Evolutionary conservation across 345 rosid genomes (phyloP), one percentile per base, ranked within the genome.

Genomic region (Corymbia maculata): DNA sequence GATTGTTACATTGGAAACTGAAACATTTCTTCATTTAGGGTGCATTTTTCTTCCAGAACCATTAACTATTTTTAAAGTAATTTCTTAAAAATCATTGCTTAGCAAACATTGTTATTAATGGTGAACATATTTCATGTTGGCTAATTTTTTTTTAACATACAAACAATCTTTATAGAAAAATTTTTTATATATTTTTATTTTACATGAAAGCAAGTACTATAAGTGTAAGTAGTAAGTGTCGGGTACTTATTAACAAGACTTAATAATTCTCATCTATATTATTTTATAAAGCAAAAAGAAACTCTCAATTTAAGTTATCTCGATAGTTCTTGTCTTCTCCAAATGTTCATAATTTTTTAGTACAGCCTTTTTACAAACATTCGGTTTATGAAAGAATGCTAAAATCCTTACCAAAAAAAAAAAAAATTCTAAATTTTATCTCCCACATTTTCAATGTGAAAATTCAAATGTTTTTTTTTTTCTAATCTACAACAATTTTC

Each of bases 381-480:
- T 28, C 9, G 0, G 9, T 64, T 64, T 28, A 28, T 6, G 70
- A 64, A 28, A 6, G 1, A 70, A 70, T 0, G 7, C 19, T n/a
- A n/a, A n/a, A n/a, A n/a, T n/a, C n/a, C n/a, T n/a, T n/a, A n/a
- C n/a, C n/a, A n/a, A n/a, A n/a, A n/a, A n/a, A n/a, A n/a, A n/a
- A n/a, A n/a, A n/a, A n/a, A n/a, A n/a, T n/a, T n/a, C 0, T 36
- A 17, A 17, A 70, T 0, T 36, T 36, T 70, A 0, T 9, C 82
- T 70, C 26, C 47, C 0, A 36, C 82, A 0, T 70, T 36, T 5
- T 70, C 13, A 0, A 17, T 68, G 17, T 0, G 17, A 32, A 17
- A 17, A 17, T 36, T 70, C 13, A 36, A 36, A 36, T 8, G 22
- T 15, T 32, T 19, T 75, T 9, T 8, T 24, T 59, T 9, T 19